These are phyloP conservation scores for Trifolium subterraneum DNA, from an alignment of 306 rosid species.

Conservation along the genomic window DNA sequence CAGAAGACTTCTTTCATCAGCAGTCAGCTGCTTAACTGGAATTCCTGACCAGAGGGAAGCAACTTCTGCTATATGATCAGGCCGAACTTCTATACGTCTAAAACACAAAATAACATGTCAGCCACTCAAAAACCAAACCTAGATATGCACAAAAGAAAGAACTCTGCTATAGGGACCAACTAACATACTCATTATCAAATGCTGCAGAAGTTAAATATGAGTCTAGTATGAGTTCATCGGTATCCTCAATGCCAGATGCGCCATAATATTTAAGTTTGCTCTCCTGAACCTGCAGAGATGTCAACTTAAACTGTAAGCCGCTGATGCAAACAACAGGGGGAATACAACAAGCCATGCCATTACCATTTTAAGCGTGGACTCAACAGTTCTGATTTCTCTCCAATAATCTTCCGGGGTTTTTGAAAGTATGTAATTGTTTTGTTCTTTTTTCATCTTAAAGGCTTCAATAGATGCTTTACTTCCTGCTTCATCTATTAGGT, in stretches of 20 bases:
- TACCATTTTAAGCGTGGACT: conserved; percentile 83
- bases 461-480: conserved; percentile 88
- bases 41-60: conserved; percentile 87
- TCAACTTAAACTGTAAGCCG: conserved; percentile 24
- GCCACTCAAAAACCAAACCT: conserved; percentile 41
- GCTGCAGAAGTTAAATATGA: conserved; percentile 58
- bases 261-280: conserved; percentile 61
- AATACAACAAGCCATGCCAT: conserved; percentile 38
- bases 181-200: conserved; percentile 62
- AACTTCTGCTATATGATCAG: conserved; percentile 76
- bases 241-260: conserved; percentile 53
- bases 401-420: conserved; percentile 76
- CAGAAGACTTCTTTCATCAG: conserved; percentile 66
- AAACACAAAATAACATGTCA: conserved; percentile 36
- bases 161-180: conserved; percentile 37
- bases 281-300: conserved; percentile 55
- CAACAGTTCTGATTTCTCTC: conserved; percentile 80
- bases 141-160: conserved; percentile 27
- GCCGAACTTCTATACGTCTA: conserved; percentile 67
- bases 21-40: conserved; percentile 80
- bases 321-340: conserved; percentile 14
- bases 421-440: conserved; percentile 61
- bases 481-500: conserved; percentile 97
- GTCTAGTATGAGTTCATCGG: conserved; percentile 53
- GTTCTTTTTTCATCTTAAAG: conserved; percentile 67